These are phyloP conservation scores for Dryas integrifolia DNA, from an alignment of 331 rosid species.

Conservation along the genomic window DNA sequence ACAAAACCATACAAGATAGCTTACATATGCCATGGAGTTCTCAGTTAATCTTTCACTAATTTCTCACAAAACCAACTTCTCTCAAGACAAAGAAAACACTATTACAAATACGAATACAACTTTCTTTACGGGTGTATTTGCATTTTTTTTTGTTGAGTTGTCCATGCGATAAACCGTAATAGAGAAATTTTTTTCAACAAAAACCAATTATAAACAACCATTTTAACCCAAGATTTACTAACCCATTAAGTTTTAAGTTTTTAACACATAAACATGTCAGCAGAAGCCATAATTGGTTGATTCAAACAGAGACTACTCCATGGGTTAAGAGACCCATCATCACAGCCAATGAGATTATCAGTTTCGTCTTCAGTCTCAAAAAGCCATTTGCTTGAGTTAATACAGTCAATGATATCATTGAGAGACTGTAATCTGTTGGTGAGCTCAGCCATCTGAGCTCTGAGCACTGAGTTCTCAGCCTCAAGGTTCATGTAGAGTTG, in stretches of 20 bases:
- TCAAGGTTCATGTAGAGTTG: conserved; percentile 49
- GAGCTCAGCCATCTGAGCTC: conserved; percentile 63
- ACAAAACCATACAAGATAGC: neutral
- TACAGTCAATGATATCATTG: conserved; percentile 45
- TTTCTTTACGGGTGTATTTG: no score
- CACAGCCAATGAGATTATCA: conserved; percentile 24
- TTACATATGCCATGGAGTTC: conserved; percentile 1
- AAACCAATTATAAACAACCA: no score
- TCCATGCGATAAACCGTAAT: no score
- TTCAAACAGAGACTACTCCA: conserved; percentile 38
- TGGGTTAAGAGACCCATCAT: conserved; percentile 45
- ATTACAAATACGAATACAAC: no score
- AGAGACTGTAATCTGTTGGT: conserved; percentile 53
- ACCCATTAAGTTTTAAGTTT: conserved; percentile 6
- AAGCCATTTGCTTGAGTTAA: conserved; percentile 34
- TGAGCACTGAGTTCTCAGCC: conserved; percentile 57
- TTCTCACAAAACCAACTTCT: neutral
- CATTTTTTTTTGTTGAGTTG: no score
- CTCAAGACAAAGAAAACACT: no score
- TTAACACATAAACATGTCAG: conserved; percentile 42
- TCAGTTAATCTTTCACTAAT: neutral
- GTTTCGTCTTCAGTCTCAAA: neutral
- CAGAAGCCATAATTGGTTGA: conserved; percentile 48
- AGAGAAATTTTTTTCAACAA: no score
- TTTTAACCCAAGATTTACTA: no score